Conservation (phyloP, 805 yeast genomes). For the Candida michaelii region DNA sequence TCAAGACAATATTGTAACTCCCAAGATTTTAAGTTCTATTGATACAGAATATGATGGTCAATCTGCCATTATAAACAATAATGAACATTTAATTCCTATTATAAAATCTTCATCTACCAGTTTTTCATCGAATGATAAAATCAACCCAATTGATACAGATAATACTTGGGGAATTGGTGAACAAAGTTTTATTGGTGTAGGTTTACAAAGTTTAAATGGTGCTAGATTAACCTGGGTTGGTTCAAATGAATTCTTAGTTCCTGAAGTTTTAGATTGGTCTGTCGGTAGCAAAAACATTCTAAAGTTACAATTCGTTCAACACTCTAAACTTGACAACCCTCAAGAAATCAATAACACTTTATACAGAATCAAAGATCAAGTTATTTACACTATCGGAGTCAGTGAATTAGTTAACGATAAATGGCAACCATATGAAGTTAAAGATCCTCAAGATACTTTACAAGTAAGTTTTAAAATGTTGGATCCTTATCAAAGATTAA, state of each 20-base stretch:
- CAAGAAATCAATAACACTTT: conserved; percentile 35
- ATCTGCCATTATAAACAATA: conserved; percentile 69
- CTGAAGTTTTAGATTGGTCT: conserved; percentile 56
- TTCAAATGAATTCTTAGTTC: conserved; percentile 50
- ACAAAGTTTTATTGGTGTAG: conserved; percentile 74
- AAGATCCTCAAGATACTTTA: conserved; percentile 48
- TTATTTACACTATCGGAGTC: conserved; percentile 53
- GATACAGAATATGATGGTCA: conserved; percentile 45
- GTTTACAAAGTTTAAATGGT: conserved; percentile 74
- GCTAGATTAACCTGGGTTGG: conserved; percentile 85
- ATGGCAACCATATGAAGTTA: conserved; percentile 66
- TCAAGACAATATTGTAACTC: conserved; percentile 27
- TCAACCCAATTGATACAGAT: conserved; percentile 39
- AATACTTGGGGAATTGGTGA: conserved; percentile 77
- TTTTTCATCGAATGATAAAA: conserved; percentile 49
- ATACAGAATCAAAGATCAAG: conserved; percentile 77
- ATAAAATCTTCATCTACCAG: conserved; percentile 66
- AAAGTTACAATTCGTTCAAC: conserved; percentile 52
- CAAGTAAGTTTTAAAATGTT: conserved; percentile 88
- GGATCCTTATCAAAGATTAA: conserved; percentile 91
- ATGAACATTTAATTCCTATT: conserved; percentile 68
- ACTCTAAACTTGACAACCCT: conserved; percentile 50
- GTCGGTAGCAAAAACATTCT: conserved; percentile 69
- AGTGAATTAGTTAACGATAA: conserved; percentile 44
- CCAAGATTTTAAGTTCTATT: conserved; percentile 19